Evolutionary conservation across 2,329 filamentous ascomycete genomes (phyloP).

Genomic region (Beauveria bassiana): DNA sequence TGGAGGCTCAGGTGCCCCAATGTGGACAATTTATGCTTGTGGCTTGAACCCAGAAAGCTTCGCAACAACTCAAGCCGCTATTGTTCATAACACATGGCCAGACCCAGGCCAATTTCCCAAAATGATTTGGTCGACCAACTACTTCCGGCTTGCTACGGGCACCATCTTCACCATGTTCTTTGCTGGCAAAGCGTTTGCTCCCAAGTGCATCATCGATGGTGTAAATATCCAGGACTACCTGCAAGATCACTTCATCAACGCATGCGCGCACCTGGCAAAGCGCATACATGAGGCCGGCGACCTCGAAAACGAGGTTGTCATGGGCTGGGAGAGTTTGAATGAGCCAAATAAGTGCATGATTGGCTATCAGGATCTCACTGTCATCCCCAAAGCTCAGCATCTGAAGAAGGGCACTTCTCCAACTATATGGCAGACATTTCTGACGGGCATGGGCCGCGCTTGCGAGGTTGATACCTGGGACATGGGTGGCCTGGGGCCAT

Average conservation of each 20-base stretch:
- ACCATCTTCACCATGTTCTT: constrained; percentile 96
- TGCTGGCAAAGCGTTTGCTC: constrained; percentile 81
- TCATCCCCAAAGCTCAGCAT: constrained; percentile 79
- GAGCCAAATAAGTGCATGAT: constrained; percentile 88
- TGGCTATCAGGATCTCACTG: constrained; percentile 71
- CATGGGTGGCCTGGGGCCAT: constrained; percentile 86
- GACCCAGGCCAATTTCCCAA: constrained; percentile 83
- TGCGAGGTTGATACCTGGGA: constrained; percentile 90
- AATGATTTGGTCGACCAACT: constrained; percentile 99
- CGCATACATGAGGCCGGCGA: constrained; percentile 86
- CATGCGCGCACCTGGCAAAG: constrained; percentile 72
- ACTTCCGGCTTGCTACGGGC: constrained; percentile 75
- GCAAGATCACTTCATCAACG: constrained; percentile 74
- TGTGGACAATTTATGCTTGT: constrained; percentile 96
- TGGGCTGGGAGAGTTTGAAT: constrained; percentile 95
- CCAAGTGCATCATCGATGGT: constrained; percentile 90
- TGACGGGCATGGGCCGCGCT: constrained; percentile 83
- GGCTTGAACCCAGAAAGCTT: constrained; percentile 85
- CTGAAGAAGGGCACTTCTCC: constrained; percentile 89
- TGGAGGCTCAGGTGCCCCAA: constrained; percentile 87
- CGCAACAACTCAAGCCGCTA: constrained; percentile 76
- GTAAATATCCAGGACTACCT: constrained; percentile 95
- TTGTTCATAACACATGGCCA: constrained; percentile 91
- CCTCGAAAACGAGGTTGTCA: constrained; percentile 75
- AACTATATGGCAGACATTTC: constrained; percentile 87